Evolutionary conservation across 2,329 filamentous ascomycete species (phyloP).

Genomic region (Blastomyces parvus): DNA sequence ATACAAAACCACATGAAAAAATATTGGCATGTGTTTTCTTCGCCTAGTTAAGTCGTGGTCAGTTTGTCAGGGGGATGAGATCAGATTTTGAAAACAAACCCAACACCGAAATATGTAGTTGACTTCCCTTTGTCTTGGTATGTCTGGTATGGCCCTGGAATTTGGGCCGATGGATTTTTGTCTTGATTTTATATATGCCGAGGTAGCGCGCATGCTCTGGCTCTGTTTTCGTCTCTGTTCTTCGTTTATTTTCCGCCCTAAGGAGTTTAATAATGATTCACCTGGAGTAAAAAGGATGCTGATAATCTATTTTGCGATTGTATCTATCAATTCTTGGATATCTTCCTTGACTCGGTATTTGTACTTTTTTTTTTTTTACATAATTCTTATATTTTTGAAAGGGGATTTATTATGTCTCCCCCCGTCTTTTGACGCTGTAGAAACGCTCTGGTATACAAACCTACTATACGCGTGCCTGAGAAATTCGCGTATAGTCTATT

Average conservation of each 20-base stretch:
- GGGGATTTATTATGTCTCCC: too few species aligned
- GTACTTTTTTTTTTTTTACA: too few species aligned
- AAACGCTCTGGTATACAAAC: too few species aligned
- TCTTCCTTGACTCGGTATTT: too few species aligned
- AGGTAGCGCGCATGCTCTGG: background rate
- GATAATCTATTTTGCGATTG: too few species aligned
- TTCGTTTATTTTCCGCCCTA: background rate
- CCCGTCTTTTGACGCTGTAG: too few species aligned
- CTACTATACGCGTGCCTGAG: too few species aligned
- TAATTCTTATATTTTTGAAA: too few species aligned
- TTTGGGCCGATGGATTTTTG: slow-evolving; percentile 1
- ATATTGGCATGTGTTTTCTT: background rate
- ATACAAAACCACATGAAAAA: background rate
- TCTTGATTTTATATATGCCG: background rate
- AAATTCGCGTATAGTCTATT: too few species aligned
- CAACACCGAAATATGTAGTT: background rate
- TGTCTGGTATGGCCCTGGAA: background rate
- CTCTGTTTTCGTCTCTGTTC: background rate
- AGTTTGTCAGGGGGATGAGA: background rate
- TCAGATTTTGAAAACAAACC: background rate
- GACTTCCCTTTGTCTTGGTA: background rate
- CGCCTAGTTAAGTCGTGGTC: background rate
- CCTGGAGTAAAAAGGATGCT: too few species aligned
- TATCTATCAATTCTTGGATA: too few species aligned
- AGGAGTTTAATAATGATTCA: too few species aligned